Conservation (phyloP, 441 rosid genomes). For the Mallotus japonicus region DNA sequence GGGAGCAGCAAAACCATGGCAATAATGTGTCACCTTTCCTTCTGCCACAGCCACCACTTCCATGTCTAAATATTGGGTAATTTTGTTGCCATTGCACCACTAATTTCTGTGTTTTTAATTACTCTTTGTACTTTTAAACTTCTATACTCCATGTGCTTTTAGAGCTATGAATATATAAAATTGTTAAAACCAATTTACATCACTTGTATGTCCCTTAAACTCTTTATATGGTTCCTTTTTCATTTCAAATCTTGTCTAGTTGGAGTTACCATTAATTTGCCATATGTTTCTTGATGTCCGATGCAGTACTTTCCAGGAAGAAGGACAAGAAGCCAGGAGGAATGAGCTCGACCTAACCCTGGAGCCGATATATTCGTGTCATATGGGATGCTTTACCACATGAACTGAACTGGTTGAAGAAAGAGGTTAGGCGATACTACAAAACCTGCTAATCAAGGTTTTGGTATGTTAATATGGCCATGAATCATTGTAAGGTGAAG, state of each 20-base stretch:
- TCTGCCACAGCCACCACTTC: slow-evolving; percentile 47
- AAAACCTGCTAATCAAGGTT: slow-evolving; percentile 2
- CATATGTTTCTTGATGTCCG: background rate
- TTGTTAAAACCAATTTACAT: no score
- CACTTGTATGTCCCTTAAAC: no score
- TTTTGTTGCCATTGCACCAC: no score
- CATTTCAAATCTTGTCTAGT: no score
- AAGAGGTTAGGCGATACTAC: slow-evolving; percentile 7
- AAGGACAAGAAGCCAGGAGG: slow-evolving; percentile 52
- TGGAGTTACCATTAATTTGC: no score
- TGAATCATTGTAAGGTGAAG: background rate
- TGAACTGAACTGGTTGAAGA: slow-evolving; percentile 10
- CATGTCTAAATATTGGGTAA: slow-evolving; percentile 69
- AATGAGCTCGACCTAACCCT: slow-evolving; percentile 68
- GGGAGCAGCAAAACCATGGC: slow-evolving; percentile 61
- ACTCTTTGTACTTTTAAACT: no score
- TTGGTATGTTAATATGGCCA: slow-evolving; percentile 27
- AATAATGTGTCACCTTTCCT: slow-evolving; percentile 43
- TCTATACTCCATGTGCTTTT: no score
- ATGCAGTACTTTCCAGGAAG: slow-evolving; percentile 62
- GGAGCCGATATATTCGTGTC: slow-evolving; percentile 56
- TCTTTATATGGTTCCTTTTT: no score
- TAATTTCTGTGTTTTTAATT: no score
- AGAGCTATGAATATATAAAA: no score
- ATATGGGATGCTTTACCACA: slow-evolving; percentile 58